phyloP scores from a whole-genome alignment of 2,329 filamentous ascomycete species.

The Malbranchea cinnamomea region DNA sequence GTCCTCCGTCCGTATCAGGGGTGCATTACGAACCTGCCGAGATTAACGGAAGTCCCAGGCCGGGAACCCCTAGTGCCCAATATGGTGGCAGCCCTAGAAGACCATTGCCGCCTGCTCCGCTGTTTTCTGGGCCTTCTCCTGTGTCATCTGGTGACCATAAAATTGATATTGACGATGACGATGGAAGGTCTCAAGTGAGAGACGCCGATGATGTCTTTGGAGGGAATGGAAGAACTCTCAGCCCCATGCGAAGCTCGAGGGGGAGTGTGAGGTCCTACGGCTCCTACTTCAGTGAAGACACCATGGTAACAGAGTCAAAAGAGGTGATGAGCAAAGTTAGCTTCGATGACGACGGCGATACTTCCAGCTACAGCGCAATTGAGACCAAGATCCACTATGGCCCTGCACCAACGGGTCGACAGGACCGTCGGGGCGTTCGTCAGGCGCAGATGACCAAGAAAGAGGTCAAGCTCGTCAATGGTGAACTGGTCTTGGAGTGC shows the following conservation, averaged over 20 bases:
- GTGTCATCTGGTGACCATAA: conserved; percentile 27
- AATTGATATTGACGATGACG: conserved; percentile 35
- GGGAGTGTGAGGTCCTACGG: conserved; percentile 47
- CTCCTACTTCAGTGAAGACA: conserved; percentile 47
- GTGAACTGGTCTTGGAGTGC: conserved; percentile 92
- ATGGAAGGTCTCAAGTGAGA: too few relatives aligned
- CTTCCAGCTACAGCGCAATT: too few relatives aligned
- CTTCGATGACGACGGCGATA: conserved; percentile 36
- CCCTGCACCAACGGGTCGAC: conserved; percentile 70
- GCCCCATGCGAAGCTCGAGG: conserved; percentile 41
- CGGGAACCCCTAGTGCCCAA: conserved; percentile 75
- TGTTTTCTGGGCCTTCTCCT: conserved; percentile 50
- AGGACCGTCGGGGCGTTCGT: conserved; percentile 74
- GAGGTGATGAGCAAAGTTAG: conserved; percentile 27
- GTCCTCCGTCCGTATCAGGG: conserved; percentile 47
- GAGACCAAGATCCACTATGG: conserved; percentile 57
- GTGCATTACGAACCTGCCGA: conserved; percentile 73
- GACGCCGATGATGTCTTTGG: conserved; percentile 68
- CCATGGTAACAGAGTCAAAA: conserved; percentile 40
- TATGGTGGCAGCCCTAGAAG: conserved; percentile 80
- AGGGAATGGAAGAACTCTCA: conserved; percentile 21
- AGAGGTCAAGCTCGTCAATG: conserved; percentile 92
- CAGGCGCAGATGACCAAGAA: conserved; percentile 81
- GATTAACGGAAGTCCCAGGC: conserved; percentile 75
- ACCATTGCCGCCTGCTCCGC: conserved; percentile 73